A percentile compares a stretch with the other conserved stretches of the same genome.
phyloP scores from a whole-genome alignment of 768 basidiomycete genomes.

The Lepiota brunneoincarnata region DNA sequence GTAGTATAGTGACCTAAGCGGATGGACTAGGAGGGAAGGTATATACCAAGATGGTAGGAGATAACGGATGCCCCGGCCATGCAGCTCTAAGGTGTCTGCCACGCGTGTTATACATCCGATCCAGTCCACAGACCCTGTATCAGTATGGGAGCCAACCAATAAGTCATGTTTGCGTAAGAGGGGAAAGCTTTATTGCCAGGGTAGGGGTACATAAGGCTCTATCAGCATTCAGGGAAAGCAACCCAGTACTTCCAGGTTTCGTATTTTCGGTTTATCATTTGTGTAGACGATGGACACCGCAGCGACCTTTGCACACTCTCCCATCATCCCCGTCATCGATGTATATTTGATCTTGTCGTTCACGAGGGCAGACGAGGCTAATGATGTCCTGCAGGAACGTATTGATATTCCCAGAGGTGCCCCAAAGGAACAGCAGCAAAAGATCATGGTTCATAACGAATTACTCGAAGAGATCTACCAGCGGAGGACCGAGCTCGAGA shows the following conservation, averaged over 20 bases:
- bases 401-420: slow-evolving; percentile 22
- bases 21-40: neutral
- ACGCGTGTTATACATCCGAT: too few relatives aligned
- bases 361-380: neutral
- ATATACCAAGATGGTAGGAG: neutral
- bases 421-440: slow-evolving; percentile 25
- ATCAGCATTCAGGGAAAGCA: too few relatives aligned
- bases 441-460: slow-evolving; percentile 30
- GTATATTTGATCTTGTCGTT: slow-evolving; percentile 19
- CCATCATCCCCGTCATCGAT: slow-evolving; percentile 34
- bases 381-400: slow-evolving; percentile 24
- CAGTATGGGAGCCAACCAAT: too few relatives aligned
- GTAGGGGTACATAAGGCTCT: too few relatives aligned
- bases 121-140: too few relatives aligned
- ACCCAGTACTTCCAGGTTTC: too few relatives aligned
- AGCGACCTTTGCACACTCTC: slow-evolving; percentile 13
- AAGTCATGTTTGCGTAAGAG: too few relatives aligned
- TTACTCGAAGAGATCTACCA: slow-evolving; percentile 32
- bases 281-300: slow-evolving; percentile 1
- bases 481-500: slow-evolving; percentile 31
- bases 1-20: too few relatives aligned
- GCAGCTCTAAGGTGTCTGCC: too few relatives aligned
- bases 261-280: too few relatives aligned
- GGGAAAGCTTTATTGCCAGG: too few relatives aligned
- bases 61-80: slow-evolving; percentile 1